Conservation (phyloP, 208 protist genomes). For the Naegleria gruberi region DNA sequence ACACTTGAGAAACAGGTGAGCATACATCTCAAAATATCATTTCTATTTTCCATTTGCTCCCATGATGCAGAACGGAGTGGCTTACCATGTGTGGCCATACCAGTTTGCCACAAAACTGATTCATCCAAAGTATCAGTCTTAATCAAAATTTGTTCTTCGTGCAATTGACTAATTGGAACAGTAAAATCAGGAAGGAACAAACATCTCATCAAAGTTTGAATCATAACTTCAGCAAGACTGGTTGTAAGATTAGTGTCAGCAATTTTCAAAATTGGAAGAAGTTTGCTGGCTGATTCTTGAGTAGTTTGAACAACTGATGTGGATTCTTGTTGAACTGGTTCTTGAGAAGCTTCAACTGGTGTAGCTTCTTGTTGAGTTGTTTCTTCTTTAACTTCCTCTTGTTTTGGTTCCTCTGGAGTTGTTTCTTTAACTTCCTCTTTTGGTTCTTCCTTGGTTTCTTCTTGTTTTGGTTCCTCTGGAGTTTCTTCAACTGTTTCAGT, state of each 20-base stretch:
- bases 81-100: neutral
- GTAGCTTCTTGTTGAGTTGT: neutral
- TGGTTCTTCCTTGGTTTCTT: neutral
- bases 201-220: conserved; percentile 1
- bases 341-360: neutral
- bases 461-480: neutral
- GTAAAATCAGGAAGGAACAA: conserved; percentile 4
- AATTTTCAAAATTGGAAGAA: neutral
- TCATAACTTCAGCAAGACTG: neutral
- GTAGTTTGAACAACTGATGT: neutral
- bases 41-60: conserved; percentile 13
- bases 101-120: neutral
- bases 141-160: neutral
- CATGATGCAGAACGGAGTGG: neutral
- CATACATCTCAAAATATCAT: conserved; percentile 14
- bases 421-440: neutral
- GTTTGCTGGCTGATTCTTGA: neutral
- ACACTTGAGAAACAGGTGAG: neutral
- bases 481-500: neutral
- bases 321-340: neutral
- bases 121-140: neutral
- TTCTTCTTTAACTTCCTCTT: neutral
- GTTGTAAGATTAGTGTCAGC: neutral
- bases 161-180: neutral
- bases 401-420: neutral